phyloP scores from a whole-genome alignment of 2,329 filamentous ascomycete species.

The Colletotrichum sp. region DNA sequence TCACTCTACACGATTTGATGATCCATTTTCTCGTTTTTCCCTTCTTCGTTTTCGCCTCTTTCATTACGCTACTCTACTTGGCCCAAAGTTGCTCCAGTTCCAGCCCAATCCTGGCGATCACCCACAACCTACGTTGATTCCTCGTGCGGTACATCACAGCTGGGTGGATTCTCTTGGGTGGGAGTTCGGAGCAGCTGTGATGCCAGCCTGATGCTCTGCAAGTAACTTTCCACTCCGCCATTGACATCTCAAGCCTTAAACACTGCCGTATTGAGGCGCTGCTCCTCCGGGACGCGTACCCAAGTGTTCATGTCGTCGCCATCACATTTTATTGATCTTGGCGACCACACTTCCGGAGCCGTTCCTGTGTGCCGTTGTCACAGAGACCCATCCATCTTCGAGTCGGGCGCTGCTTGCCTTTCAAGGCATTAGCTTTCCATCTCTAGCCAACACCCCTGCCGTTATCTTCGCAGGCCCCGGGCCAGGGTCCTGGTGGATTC shows the following conservation, averaged over 20 bases:
- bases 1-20: neutral
- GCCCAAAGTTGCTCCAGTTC: neutral
- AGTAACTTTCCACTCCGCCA: neutral
- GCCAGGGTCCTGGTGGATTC: neutral
- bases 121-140: neutral
- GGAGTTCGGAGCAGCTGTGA: neutral
- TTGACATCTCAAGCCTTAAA: neutral
- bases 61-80: neutral
- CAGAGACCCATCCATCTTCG: neutral
- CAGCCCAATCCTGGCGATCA: neutral
- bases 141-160: neutral
- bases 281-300: neutral
- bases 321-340: neutral
- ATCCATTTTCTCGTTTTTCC: neutral
- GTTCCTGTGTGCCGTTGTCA: neutral
- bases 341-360: neutral
- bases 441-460: neutral
- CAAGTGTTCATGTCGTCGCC: neutral
- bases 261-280: neutral
- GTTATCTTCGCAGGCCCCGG: slow-evolving; percentile 6
- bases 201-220: neutral
- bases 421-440: slow-evolving; percentile 1
- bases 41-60: neutral
- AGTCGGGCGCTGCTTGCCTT: neutral
- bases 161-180: neutral